Evolutionary conservation across 257 asterid genomes (phyloP), one percentile per base, ranked within the genome.

Genomic region (Avicennia marina): DNA sequence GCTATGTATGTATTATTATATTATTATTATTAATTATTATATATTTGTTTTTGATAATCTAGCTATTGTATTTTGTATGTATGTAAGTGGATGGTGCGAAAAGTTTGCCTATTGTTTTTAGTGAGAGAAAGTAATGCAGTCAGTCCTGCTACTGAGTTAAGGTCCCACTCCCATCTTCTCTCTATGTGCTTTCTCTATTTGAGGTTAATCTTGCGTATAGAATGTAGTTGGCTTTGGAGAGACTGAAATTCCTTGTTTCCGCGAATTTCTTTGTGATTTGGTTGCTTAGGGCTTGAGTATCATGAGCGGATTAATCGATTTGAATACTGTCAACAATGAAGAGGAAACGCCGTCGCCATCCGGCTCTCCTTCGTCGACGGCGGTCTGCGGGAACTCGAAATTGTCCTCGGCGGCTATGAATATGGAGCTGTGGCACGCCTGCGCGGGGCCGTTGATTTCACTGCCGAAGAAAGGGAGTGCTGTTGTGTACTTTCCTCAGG

Each of bases 381-480:
- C 74, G 61, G 6, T 63, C 67, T 63, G n/a, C 16, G 60, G 22
- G 41, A 36, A 36, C 33, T n/a, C 69, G 32, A 40, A 74, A 45
- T 43, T 67, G 42, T 72, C 89, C 40, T 17, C 63, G 62, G 10
- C 21, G 49, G 24, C 25, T 6, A 84, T 93, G 62, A 80, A 94
- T 73, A 77, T 93, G 99, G 96, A 93, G 77, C 85, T 89, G 12
- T 93, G 99, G 97, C 91, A 93, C 79, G 99, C 99, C 5, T 93
- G 97, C 53, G 96, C 99, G 0, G 99, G 99, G 49, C 95, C 99
- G 73, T 57, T 89, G 87, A 86, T 86, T 75, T 89, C 95, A 36
- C 71, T 93, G 68, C 97, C 97, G 1, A 86, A 76, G 76, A 93
- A 81, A 58, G 99, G 99, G 22, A 79, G 78, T 53, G 77, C 82